phyloP scores from a whole-genome alignment of 2,329 filamentous ascomycete genomes.

The Aspergillus sp. region DNA sequence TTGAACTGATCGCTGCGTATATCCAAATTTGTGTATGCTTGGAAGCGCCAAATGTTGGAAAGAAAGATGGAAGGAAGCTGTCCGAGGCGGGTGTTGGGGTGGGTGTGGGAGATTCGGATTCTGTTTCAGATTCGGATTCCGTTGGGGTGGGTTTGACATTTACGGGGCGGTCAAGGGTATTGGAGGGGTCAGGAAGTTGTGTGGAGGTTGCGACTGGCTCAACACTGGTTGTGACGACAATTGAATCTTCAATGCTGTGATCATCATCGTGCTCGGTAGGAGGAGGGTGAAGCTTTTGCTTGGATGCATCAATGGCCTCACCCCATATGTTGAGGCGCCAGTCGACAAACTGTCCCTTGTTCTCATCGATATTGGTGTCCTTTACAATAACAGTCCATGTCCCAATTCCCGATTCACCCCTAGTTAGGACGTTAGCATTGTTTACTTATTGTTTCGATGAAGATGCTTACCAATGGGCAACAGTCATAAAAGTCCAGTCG shows the following conservation, averaged over 20 bases:
- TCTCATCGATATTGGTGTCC: conserved; percentile 75
- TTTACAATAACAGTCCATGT: conserved; percentile 91
- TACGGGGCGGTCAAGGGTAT: conserved; percentile 65
- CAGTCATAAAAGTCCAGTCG: conserved; percentile 99
- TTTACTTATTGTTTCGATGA: background rate
- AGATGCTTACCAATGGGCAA: conserved; percentile 79
- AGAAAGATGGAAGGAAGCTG: conserved; percentile 75
- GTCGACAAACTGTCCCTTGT: conserved; percentile 77
- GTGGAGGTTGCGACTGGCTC: conserved; percentile 49
- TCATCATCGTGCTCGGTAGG: conserved; percentile 81
- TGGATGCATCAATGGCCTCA: conserved; percentile 73
- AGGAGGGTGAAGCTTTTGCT: conserved; percentile 74
- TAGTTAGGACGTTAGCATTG: conserved; percentile 40
- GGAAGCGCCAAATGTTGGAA: conserved; percentile 86
- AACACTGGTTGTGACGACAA: conserved; percentile 65
- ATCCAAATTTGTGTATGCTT: conserved; percentile 92
- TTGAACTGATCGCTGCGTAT: conserved; percentile 80
- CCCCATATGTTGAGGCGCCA: conserved; percentile 96
- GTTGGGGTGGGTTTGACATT: conserved; percentile 56
- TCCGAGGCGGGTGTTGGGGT: conserved; percentile 40
- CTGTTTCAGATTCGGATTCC: conserved; percentile 21
- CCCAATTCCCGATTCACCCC: conserved; percentile 84
- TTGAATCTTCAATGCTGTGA: conserved; percentile 68
- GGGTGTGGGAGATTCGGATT: conserved; percentile 28
- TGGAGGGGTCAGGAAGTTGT: conserved; percentile 52